Conservation (phyloP, 2,329 filamentous ascomycete species). For the Microthyrium microscopicum region DNA sequence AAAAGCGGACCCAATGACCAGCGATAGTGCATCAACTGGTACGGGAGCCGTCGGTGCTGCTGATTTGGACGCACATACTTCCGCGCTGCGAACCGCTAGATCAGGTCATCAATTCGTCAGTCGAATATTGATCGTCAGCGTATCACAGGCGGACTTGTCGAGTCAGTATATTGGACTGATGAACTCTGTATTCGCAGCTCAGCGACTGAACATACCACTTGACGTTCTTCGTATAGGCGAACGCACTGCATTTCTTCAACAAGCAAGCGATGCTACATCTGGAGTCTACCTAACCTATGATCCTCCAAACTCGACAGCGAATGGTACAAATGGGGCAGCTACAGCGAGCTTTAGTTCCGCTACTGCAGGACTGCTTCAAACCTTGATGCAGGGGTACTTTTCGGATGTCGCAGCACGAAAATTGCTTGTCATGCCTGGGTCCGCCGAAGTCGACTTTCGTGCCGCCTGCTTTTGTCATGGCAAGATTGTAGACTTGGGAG, state of each 20-base stretch:
- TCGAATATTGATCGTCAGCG: slow-evolving; percentile 77
- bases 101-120: slow-evolving; percentile 49
- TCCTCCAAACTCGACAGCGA: slow-evolving; percentile 13
- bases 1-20: slow-evolving; percentile 21
- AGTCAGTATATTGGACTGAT: slow-evolving; percentile 94
- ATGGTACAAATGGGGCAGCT: no score
- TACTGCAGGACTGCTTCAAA: slow-evolving; percentile 56
- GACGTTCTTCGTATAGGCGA: slow-evolving; percentile 80
- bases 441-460: slow-evolving; percentile 82
- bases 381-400: slow-evolving; percentile 88
- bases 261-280: slow-evolving; percentile 61
- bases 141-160: slow-evolving; percentile 73
- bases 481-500: slow-evolving; percentile 77
- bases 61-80: slow-evolving; percentile 24
- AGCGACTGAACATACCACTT: slow-evolving; percentile 73
- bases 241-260: slow-evolving; percentile 81
- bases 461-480: slow-evolving; percentile 98
- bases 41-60: slow-evolving; percentile 25
- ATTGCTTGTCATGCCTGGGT: slow-evolving; percentile 60
- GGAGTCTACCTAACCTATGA: slow-evolving; percentile 50
- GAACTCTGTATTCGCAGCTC: slow-evolving; percentile 94
- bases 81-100: slow-evolving; percentile 18
- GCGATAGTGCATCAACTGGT: no score
- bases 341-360: no score
- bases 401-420: slow-evolving; percentile 49